A percentile compares a stretch with the other conserved stretches of the same genome.
Conservation (phyloP, 768 basidiomycete species). For the Rhizopogon roseolus region DNA sequence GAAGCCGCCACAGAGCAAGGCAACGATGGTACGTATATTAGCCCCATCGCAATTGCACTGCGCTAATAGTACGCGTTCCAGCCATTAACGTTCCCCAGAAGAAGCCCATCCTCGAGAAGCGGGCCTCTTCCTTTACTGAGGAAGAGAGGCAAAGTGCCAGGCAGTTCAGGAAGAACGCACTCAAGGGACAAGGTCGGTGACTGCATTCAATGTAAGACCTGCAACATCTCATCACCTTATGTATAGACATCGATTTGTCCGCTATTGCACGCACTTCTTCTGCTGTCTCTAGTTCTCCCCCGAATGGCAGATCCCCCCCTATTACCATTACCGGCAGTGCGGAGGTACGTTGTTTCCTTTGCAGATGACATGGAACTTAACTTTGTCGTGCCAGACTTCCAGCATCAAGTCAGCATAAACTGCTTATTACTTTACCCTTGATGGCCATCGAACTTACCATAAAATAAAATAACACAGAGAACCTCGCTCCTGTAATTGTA, state of each 20-base stretch:
- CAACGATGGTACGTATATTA: slow-evolving; percentile 1
- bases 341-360: slow-evolving; percentile 7
- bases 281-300: slow-evolving; percentile 57
- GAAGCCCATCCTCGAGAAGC: slow-evolving; percentile 30
- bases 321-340: slow-evolving; percentile 12
- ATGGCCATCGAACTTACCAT: background rate
- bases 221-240: background rate
- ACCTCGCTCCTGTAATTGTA: slow-evolving; percentile 1
- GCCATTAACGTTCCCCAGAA: slow-evolving; percentile 19
- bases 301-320: slow-evolving; percentile 6
- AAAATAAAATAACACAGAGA: background rate
- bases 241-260: slow-evolving; percentile 51
- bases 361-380: background rate
- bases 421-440: background rate
- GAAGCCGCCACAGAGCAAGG: slow-evolving; percentile 19
- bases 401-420: background rate
- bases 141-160: slow-evolving; percentile 63
- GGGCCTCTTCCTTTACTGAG: slow-evolving; percentile 43
- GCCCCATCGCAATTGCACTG: background rate
- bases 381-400: background rate
- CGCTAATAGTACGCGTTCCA: background rate
- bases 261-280: slow-evolving; percentile 81
- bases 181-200: slow-evolving; percentile 53
- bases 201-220: background rate
- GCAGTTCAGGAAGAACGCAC: slow-evolving; percentile 67